phyloP scores from a whole-genome alignment of 805 yeast species.

The Starmerella bacillaris region DNA sequence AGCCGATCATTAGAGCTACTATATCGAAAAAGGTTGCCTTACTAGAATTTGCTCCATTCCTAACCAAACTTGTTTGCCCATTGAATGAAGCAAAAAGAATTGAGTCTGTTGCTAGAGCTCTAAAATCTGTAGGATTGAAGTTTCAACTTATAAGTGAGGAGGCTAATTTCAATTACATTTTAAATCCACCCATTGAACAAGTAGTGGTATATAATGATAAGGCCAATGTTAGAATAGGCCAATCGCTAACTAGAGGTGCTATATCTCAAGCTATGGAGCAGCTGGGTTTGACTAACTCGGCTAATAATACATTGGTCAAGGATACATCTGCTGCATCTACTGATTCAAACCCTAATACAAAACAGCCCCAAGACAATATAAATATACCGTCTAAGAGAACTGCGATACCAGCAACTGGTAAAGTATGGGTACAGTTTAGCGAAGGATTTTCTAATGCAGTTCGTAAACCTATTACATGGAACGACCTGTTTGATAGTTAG shows the following conservation, averaged over 20 bases:
- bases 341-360: too few relatives aligned
- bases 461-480: slow-evolving; percentile 65
- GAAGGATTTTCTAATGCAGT: slow-evolving; percentile 92
- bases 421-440: slow-evolving; percentile 72
- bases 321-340: too few relatives aligned
- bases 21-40: slow-evolving; percentile 8
- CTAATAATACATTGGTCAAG: too few relatives aligned
- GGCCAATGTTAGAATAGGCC: too few relatives aligned
- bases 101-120: slow-evolving; percentile 13
- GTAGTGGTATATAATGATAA: too few relatives aligned
- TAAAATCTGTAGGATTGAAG: slow-evolving; percentile 16
- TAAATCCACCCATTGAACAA: slow-evolving; percentile 24
- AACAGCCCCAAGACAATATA: too few relatives aligned
- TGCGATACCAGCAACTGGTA: slow-evolving; percentile 3
- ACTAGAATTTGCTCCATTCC: slow-evolving; percentile 22
- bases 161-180: background rate
- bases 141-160: too few relatives aligned
- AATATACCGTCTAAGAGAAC: too few relatives aligned
- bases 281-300: too few relatives aligned
- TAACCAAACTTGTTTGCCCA: slow-evolving; percentile 18
- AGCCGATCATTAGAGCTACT: slow-evolving; percentile 9
- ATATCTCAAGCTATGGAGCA: too few relatives aligned
- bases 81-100: slow-evolving; percentile 9
- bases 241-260: too few relatives aligned
- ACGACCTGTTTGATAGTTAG: slow-evolving; percentile 30